Evolutionary conservation across 2,329 filamentous ascomycete genomes (phyloP).

Genomic region (Exophiala dermatitidis): DNA sequence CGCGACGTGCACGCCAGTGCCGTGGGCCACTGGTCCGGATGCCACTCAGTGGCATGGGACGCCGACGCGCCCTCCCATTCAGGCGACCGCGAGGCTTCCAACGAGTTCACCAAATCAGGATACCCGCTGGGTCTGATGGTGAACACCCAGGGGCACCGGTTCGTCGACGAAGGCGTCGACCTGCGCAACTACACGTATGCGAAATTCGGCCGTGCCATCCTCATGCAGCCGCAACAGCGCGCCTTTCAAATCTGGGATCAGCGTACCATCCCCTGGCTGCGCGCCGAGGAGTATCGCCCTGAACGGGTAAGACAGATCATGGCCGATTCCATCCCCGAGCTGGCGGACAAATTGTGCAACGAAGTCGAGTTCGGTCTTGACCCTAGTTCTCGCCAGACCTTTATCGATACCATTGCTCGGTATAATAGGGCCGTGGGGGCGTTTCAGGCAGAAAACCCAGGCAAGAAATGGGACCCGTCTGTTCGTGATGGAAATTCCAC

Average conservation of each 20-base stretch:
- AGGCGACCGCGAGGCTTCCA: conserved; percentile 54
- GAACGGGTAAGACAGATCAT: conserved; percentile 50
- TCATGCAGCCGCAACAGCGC: conserved; percentile 50
- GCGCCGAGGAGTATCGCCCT: conserved; percentile 55
- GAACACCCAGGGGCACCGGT: conserved; percentile 52
- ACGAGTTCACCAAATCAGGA: conserved; percentile 62
- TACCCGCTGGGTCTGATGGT: conserved; percentile 62
- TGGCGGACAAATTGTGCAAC: conserved; percentile 47
- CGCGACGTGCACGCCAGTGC: conserved; percentile 41
- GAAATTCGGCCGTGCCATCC: conserved; percentile 55
- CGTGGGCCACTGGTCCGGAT: conserved; percentile 57
- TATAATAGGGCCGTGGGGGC: conserved; percentile 54
- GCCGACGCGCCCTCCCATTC: conserved; percentile 49
- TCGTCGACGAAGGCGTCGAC: conserved; percentile 61
- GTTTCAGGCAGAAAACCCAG: conserved; percentile 41
- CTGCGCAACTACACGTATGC: conserved; percentile 63
- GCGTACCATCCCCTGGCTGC: conserved; percentile 46
- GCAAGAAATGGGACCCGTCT: conserved; percentile 51
- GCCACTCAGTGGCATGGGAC: conserved; percentile 60
- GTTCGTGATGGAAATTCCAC: conserved; percentile 57
- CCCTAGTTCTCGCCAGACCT: conserved; percentile 28
- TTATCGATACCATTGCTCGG: conserved; percentile 47
- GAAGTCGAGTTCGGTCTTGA: conserved; percentile 11
- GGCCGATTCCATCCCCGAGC: conserved; percentile 47
- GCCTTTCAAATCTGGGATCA: conserved; percentile 62